Conservation (phyloP, 129 eudicot genomes). For the Deinandra increscens region DNA sequence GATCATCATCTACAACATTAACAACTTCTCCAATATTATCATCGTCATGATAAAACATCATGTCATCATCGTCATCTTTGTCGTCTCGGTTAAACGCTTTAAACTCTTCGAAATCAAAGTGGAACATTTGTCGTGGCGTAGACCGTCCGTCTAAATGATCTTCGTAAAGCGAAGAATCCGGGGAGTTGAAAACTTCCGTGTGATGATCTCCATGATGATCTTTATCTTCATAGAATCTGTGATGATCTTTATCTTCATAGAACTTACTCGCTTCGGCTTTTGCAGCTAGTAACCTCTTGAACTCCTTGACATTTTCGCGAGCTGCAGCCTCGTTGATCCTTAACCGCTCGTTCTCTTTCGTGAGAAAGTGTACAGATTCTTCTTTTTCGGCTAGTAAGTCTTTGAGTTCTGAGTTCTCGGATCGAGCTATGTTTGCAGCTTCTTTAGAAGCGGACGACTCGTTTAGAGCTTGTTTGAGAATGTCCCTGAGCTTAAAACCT, state of each 20-base stretch:
- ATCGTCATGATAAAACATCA: constrained; percentile 18
- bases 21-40: constrained; percentile 14
- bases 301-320: constrained; percentile 58
- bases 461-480: constrained; percentile 71
- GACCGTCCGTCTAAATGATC: constrained; percentile 35
- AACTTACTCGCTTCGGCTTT: constrained; percentile 28
- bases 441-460: constrained; percentile 81
- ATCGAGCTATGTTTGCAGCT: constrained; percentile 65
- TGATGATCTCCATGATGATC: constrained; percentile 19
- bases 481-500: constrained; percentile 57
- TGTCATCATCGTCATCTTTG: constrained; percentile 27
- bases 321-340: constrained; percentile 71
- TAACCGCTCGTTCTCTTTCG: constrained; percentile 70
- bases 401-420: constrained; percentile 65
- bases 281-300: constrained; percentile 44
- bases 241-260: constrained; percentile 7
- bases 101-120: constrained; percentile 54
- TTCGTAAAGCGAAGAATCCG: constrained; percentile 32
- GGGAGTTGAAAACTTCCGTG: constrained; percentile 28
- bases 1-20: constrained; percentile 59
- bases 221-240: background rate
- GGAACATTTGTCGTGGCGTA: constrained; percentile 38
- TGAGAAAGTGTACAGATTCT: constrained; percentile 50
- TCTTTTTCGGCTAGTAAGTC: constrained; percentile 67
- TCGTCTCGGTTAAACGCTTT: constrained; percentile 33